Evolutionary conservation across 2,329 filamentous ascomycete species (phyloP), one percentile per base, ranked within the genome.

Genomic region (Pezicula neosporulosa): DNA sequence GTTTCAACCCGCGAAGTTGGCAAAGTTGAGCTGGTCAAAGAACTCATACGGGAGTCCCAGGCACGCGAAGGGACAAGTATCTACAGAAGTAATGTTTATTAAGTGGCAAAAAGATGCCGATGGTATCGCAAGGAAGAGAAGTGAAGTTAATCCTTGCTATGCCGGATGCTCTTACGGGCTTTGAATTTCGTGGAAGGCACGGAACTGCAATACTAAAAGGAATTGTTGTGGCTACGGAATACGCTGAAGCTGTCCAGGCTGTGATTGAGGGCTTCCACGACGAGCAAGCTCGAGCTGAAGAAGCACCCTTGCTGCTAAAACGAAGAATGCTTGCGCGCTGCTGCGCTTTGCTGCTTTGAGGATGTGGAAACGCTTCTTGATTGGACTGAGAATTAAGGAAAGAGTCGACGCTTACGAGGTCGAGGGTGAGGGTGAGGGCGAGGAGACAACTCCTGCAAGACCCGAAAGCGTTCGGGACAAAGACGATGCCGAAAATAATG

Each of bases 101-200:
- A 84, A 89, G 48, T 63, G 83, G 5, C 90, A 90, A 1, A 82
- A 85, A 55, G 95, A 85, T 55, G 85, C 83, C 3, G 90, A 96
- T 59, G 90, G 95, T 97, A 94, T 68, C 84, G 92, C 71, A 93
- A 53, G 94, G 94, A 0, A 80, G 90, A 24, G 86, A 91, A 56
- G 82, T 99, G 7, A 89, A 83, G 58, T 97, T 1, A 85, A 85
- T 0, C 78, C 97, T 16, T 91, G 97, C 69, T 96, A 88, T 66
- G 90, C 90, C 90, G 2, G 90, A 93, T 30, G 94, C 94, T 0
- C 82, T 99, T 5, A 94, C 87, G 0, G 93, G 93, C 0, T 99
- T 97, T 63, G 78, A 86, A 36, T 99, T 97, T 71, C 86, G 83
- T 63, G 91, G 91, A 1, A 82, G 90, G 3, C 85, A 90, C 50